A percentile compares a stretch with the other conserved stretches of the same genome.
These are phyloP conservation scores for Zymoseptoria pseudotritici DNA, from an alignment of 2,329 filamentous ascomycete genomes.

Conservation along the genomic window DNA sequence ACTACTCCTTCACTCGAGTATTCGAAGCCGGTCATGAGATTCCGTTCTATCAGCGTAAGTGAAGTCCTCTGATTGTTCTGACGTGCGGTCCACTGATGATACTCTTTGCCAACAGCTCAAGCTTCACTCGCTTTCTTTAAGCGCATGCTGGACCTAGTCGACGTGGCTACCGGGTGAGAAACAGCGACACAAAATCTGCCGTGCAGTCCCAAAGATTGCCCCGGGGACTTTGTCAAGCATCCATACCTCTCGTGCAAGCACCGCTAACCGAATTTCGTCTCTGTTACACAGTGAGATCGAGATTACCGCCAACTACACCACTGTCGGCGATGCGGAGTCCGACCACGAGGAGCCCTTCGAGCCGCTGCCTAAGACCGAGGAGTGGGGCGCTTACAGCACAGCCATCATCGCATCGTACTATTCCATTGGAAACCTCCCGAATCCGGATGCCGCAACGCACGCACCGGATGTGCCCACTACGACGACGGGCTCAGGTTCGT, in stretches of 20 bases:
- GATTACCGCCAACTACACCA: neutral
- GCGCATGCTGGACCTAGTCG: slow-evolving; percentile 28
- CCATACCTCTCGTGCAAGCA: no score
- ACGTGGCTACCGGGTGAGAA: no score
- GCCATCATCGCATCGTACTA: neutral
- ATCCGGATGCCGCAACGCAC: neutral
- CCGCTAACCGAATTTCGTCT: no score
- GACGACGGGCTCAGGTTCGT: neutral
- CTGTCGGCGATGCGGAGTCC: no score
- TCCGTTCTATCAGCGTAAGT: slow-evolving; percentile 33
- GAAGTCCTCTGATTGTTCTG: neutral
- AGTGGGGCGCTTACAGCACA: neutral
- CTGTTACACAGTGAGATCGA: neutral
- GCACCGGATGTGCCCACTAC: neutral
- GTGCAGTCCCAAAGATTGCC: no score
- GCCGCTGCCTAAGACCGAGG: neutral
- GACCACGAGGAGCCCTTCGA: neutral
- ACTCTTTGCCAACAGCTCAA: neutral
- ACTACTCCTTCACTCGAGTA: slow-evolving; percentile 24
- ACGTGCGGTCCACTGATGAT: neutral
- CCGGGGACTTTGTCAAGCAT: no score
- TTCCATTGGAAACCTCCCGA: no score
- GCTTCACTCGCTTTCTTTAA: slow-evolving; percentile 28
- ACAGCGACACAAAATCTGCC: no score
- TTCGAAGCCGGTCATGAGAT: slow-evolving; percentile 37